Evolutionary conservation across 805 yeast genomes (phyloP), one percentile per base, ranked within the genome.

Genomic region (Huiozyma sinensis): DNA sequence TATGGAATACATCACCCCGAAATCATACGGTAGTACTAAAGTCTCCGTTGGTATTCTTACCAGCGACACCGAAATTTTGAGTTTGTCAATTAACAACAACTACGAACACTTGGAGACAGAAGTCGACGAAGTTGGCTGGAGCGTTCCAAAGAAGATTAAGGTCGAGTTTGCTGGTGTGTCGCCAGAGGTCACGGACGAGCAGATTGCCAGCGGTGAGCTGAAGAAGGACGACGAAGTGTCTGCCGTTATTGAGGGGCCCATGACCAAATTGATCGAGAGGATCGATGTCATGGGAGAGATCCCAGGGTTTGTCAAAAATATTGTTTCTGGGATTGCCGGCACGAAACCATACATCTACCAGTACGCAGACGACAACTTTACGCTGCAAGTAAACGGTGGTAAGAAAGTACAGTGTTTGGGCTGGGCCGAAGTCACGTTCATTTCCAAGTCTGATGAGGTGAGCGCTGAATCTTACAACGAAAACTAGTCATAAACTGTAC

Each of bases 231-330:
- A 65, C 44, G 51, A 55, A 37, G 70, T 73, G 28, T 67, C 63
- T 39, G 83, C 76, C 39, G 63, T 60, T 8, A 76, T 83, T 17
- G 59, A 55, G 36, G 96, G 95, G 48, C 67, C 71, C 24, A 72
- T 90, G 52, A 61, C 62, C 12, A 68, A 72, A 39, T 66, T 85
- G 48, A 78, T 86, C 42, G 97, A 87, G 68, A 79, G 97, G 61
- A 89, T 92, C 46, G 98, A 92, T 66, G 97, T 92, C 47, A 88
- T 92, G 97, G 85, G 88, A 42, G 97, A 92, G 67, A 81, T 92
- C 47, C 98, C 98, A 28, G 81, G 77, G 50, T 88, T 92, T 65
- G 95, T 92, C 53, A 92, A 90, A 68, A 83, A 81, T 55, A 83
- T 92, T 47, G 97, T 86, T 39, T 79, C 89, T 49, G 95, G 95